Percentiles rank a stretch among this genome's conserved stretches.
These are phyloP conservation scores for Oryza meyeriana DNA, from an alignment of 176 grass and related monocot genomes.

Conservation along the genomic window DNA sequence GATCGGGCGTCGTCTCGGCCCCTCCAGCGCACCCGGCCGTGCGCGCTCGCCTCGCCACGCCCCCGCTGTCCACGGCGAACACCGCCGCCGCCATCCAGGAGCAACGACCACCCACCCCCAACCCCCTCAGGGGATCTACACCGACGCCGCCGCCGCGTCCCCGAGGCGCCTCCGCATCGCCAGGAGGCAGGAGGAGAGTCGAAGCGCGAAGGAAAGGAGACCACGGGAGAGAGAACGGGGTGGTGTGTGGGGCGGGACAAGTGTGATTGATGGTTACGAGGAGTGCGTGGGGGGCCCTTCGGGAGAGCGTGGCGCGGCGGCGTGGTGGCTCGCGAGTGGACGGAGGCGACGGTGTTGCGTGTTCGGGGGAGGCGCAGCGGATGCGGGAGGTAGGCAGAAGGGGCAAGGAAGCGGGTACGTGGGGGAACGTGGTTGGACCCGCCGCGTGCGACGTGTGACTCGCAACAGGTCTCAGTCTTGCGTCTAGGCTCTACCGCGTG, in stretches of 20 bases:
- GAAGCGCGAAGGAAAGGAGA: constrained; percentile 12
- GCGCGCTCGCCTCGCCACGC: neutral
- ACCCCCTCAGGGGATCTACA: neutral
- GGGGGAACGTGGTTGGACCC: neutral
- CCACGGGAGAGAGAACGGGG: neutral
- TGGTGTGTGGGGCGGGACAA: neutral
- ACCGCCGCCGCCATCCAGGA: constrained; percentile 29
- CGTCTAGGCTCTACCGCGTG: too few relatives aligned
- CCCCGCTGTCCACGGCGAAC: neutral
- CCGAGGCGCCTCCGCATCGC: constrained; percentile 9
- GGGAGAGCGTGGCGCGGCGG: neutral
- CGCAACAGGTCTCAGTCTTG: too few relatives aligned
- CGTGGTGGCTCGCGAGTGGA: neutral
- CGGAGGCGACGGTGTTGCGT: neutral
- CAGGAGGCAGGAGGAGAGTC: constrained; percentile 2
- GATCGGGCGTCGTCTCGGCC: neutral
- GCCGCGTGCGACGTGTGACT: neutral
- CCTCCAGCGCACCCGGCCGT: constrained; percentile 19
- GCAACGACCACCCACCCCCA: neutral
- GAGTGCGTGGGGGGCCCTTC: neutral
- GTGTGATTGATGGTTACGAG: neutral
- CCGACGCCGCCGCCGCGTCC: constrained; percentile 7
- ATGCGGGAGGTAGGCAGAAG: constrained; percentile 4
- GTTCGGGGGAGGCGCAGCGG: neutral
- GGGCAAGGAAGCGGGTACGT: constrained; percentile 8